These are phyloP conservation scores for Fraxinus cuspidata DNA, from an alignment of 257 asterid species.

Conservation along the genomic window DNA sequence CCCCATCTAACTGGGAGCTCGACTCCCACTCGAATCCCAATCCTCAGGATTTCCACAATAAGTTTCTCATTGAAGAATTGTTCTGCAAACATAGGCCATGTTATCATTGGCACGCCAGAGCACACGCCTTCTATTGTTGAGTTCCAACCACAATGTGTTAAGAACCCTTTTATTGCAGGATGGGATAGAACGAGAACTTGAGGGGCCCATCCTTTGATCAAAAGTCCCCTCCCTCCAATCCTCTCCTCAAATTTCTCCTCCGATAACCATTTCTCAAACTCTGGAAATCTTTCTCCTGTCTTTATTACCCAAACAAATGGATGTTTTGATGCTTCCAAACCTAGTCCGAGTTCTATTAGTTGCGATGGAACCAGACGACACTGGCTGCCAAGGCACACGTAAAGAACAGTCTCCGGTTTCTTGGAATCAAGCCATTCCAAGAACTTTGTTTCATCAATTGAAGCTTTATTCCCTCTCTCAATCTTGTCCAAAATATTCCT, in stretches of 20 bases:
- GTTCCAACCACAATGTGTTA: slow-evolving; percentile 94
- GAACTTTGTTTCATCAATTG: slow-evolving; percentile 47
- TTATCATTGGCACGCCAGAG: slow-evolving; percentile 66
- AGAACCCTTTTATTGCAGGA: slow-evolving; percentile 53
- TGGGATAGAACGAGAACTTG: slow-evolving; percentile 72
- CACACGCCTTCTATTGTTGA: slow-evolving; percentile 75
- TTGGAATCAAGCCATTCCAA: slow-evolving; percentile 57
- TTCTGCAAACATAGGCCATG: slow-evolving; percentile 87
- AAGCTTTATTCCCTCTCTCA: slow-evolving; percentile 63
- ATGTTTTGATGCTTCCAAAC: slow-evolving; percentile 50
- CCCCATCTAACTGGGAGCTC: slow-evolving; percentile 78
- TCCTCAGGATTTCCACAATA: slow-evolving; percentile 44
- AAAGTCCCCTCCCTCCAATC: slow-evolving; percentile 49
- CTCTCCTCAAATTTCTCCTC: slow-evolving; percentile 61
- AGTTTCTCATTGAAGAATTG: slow-evolving; percentile 76
- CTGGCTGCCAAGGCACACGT: slow-evolving; percentile 76
- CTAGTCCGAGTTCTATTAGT: slow-evolving; percentile 61
- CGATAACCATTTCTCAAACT: slow-evolving; percentile 59
- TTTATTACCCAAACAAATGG: slow-evolving; percentile 75
- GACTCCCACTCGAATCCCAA: slow-evolving; percentile 71
- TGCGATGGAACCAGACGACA: slow-evolving; percentile 52
- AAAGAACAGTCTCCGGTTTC: slow-evolving; percentile 43
- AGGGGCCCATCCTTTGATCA: slow-evolving; percentile 89
- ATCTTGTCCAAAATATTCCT: slow-evolving; percentile 46
- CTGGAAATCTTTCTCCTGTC: slow-evolving; percentile 36